Percentiles rank a stretch among this genome's conserved stretches.
Conservation (phyloP, 176 grass and related monocot species). For the Carex littledalei region DNA sequence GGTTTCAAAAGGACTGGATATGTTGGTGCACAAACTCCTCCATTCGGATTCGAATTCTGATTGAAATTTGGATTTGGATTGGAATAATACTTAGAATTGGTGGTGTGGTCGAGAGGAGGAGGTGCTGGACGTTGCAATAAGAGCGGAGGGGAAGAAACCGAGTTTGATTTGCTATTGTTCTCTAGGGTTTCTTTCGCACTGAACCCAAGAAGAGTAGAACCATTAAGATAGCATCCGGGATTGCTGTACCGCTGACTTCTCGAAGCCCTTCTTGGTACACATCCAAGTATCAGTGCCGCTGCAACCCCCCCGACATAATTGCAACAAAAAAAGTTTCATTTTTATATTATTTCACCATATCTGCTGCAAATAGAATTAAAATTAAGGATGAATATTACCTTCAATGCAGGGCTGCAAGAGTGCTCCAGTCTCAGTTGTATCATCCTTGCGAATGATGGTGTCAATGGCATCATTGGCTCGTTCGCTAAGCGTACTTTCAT, state of each 20-base stretch:
- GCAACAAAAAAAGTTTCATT: neutral
- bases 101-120: neutral
- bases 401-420: constrained; percentile 50
- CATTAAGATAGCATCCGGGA: constrained; percentile 37
- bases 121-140: neutral
- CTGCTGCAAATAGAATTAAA: neutral
- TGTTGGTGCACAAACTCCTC: neutral
- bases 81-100: neutral
- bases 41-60: neutral
- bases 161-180: constrained; percentile 10
- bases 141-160: neutral
- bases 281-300: constrained; percentile 49
- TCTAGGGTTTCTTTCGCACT: constrained; percentile 12
- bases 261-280: constrained; percentile 46
- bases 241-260: constrained; percentile 47
- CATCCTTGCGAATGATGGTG: constrained; percentile 49
- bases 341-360: neutral
- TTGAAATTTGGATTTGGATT: neutral
- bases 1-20: constrained; percentile 27
- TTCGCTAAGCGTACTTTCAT: constrained; percentile 31
- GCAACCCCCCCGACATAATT: neutral
- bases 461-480: constrained; percentile 46
- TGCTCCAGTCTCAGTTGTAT: constrained; percentile 15
- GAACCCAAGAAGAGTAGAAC: neutral
- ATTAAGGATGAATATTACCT: constrained; percentile 20